Evolutionary conservation across 2,329 filamentous ascomycete species (phyloP).

Genomic region (Pseudogymnoascus verrucosus): DNA sequence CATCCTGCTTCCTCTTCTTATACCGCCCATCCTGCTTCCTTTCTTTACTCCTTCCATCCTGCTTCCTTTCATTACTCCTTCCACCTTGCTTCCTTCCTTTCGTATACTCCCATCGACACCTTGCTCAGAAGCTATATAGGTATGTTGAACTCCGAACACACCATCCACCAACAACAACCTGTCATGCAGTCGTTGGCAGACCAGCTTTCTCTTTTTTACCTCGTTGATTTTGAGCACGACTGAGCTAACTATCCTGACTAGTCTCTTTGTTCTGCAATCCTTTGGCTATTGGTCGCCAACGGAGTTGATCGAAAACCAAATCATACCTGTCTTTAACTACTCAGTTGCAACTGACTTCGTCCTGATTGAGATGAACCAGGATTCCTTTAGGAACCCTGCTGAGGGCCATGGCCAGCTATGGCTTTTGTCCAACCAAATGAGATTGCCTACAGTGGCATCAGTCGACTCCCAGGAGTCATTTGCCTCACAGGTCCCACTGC

Average conservation of each 20-base stretch:
- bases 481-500: conserved; percentile 19
- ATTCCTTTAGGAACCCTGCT: not conserved
- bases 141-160: not conserved
- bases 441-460: not conserved
- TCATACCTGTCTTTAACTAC: conserved; percentile 1
- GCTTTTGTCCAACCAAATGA: not conserved
- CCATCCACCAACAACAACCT: not conserved
- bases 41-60: not conserved
- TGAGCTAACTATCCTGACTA: not conserved
- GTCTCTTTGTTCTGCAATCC: not conserved
- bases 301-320: not conserved
- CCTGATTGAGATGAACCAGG: not conserved
- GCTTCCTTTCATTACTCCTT: not conserved
- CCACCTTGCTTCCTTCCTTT: not conserved
- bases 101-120: not conserved
- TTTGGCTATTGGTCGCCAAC: not conserved
- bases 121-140: not conserved
- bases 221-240: not conserved
- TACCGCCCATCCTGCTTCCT: not conserved
- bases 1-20: not conserved
- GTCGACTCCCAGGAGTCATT: conserved; percentile 20
- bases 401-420: not conserved
- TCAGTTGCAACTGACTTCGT: not conserved
- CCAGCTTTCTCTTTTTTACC: not conserved
- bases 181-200: not conserved